phyloP scores from a whole-genome alignment of 495 filamentous ascomycete species.

The Astrothelium subdiscretum region DNA sequence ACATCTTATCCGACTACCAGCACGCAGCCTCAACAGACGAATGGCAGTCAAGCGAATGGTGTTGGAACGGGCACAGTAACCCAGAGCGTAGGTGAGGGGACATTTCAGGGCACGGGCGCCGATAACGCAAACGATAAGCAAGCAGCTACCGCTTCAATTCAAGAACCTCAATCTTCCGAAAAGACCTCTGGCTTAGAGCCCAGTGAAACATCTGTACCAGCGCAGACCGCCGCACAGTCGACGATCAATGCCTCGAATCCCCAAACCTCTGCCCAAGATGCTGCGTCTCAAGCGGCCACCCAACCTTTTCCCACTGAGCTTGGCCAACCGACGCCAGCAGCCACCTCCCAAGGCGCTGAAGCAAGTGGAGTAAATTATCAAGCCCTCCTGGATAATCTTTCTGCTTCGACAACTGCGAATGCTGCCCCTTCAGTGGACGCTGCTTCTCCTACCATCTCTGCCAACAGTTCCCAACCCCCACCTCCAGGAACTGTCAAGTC shows the following conservation, averaged over 20 bases:
- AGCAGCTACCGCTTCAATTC: neutral
- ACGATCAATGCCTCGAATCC: neutral
- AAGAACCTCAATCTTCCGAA: neutral
- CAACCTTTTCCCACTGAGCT: neutral
- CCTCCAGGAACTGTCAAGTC: constrained; percentile 16
- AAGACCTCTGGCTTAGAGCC: neutral
- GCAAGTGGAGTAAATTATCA: constrained; percentile 27
- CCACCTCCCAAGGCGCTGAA: neutral
- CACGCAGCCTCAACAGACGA: neutral
- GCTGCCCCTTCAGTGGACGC: constrained; percentile 3
- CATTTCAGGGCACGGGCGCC: neutral
- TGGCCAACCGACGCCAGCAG: neutral
- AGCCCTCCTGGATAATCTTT: constrained; percentile 28
- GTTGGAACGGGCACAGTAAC: neutral
- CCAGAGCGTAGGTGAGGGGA: neutral
- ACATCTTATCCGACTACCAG: neutral
- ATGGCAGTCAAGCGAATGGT: neutral
- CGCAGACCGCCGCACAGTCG: neutral
- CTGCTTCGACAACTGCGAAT: constrained; percentile 2
- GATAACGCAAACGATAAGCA: neutral
- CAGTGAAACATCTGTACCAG: neutral
- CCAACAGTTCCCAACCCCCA: constrained; percentile 11
- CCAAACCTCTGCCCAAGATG: neutral
- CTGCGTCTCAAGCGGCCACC: neutral
- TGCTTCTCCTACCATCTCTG: constrained; percentile 8